Evolutionary conservation across 192 early-diverging fungal genomes (phyloP), one percentile per base, ranked within the genome.

Genomic region (Backusella parvicylindrica): DNA sequence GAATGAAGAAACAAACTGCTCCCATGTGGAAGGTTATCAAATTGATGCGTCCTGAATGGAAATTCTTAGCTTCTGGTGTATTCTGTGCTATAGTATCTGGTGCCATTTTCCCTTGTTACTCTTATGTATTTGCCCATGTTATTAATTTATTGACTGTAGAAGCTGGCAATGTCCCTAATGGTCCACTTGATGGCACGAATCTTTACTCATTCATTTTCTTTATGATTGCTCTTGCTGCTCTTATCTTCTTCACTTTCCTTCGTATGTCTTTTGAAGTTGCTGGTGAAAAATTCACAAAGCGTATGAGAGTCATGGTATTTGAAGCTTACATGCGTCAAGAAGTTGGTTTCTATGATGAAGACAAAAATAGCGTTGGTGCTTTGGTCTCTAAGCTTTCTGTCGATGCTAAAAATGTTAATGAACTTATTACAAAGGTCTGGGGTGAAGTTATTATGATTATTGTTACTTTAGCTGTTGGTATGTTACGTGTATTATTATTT

Each of bases 341-440:
- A 53, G 89, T 95, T 40, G 92, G 77, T 8, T 98, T 87, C 83
- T 98, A 94, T 84, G 96, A 98, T 79, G 77, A 89, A n/a, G 86
- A 89, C 43, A 82, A 84, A 38, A 90, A 93, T 74, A 85, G 87
- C 56, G 88, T 88, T 9, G 97, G 97, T 32, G 88, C 89, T 26
- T 79, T 98, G 68, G 93, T 93, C 35, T 84, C 92, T 21, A 78
- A 87, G 36, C 86, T 98, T 53, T 89, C 96, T 16, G 86, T 88
- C 23, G 97, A 98, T 80, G 91, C 95, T 26, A 70, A 75, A 12
- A 73, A 77, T 69, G 72, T 81, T 5, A 76, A 81, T 49, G 85
- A 84, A 32, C 84, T 90, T 37, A 83, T 93, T 41, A 87, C 86
- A 74, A 88, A 86, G 53, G 73, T 85, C 7, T 76, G 70, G 56